phyloP scores from a whole-genome alignment of 2,329 filamentous ascomycete species.

The Paraphaeosphaeria sporulosa region DNA sequence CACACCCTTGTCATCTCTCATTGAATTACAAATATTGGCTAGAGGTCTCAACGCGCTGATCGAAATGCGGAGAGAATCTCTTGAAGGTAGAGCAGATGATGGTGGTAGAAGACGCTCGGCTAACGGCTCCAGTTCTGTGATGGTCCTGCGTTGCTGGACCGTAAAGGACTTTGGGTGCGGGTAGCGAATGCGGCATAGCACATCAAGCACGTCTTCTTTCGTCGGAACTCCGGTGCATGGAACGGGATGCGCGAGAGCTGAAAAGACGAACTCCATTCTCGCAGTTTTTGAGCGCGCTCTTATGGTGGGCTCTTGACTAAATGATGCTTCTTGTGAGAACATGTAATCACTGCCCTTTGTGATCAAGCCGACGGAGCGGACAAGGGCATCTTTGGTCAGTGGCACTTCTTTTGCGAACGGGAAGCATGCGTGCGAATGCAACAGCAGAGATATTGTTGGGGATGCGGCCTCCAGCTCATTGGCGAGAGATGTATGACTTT shows the following conservation, averaged over 20 bases:
- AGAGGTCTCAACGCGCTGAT: background rate
- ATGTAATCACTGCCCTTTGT: constrained; percentile 1
- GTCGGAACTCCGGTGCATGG: constrained; percentile 2
- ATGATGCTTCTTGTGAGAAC: constrained; percentile 4
- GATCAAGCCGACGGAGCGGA: background rate
- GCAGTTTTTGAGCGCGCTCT: background rate
- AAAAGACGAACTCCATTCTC: constrained; percentile 2
- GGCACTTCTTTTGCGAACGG: constrained; percentile 3
- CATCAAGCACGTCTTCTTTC: constrained; percentile 12
- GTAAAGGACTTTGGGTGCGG: background rate
- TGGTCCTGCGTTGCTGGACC: background rate
- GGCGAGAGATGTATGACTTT: background rate
- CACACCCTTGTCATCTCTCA: constrained; percentile 7
- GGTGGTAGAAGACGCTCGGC: constrained; percentile 6
- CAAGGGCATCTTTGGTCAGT: constrained; percentile 5
- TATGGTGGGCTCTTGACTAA: constrained; percentile 2
- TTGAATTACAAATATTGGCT: constrained; percentile 6
- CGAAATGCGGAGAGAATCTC: background rate
- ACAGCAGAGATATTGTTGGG: background rate
- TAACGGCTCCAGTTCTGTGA: constrained; percentile 1
- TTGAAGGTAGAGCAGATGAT: background rate
- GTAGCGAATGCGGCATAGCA: constrained; percentile 11
- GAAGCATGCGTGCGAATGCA: constrained; percentile 2
- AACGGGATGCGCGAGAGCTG: background rate
- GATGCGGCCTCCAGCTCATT: background rate